phyloP scores from a whole-genome alignment of 768 basidiomycete genomes.

The Mycena rebaudengoi region DNA sequence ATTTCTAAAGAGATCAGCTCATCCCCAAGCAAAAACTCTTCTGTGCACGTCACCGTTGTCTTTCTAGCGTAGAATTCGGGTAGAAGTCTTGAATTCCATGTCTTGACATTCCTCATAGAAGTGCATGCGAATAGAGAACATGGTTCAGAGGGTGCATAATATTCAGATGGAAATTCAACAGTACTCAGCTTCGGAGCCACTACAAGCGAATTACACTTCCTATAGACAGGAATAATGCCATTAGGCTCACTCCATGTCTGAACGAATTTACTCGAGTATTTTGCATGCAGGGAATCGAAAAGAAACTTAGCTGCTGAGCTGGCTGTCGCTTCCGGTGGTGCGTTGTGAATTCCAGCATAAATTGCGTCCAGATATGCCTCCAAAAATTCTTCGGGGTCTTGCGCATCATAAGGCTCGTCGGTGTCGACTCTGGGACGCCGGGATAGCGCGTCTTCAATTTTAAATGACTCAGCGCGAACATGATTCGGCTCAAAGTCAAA shows the following conservation, averaged over 20 bases:
- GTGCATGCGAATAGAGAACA: neutral
- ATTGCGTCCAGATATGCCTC: conserved; percentile 29
- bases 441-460: conserved; percentile 43
- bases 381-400: conserved; percentile 38
- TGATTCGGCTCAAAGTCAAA: conserved; percentile 48
- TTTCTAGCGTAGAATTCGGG: neutral
- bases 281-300: neutral
- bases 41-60: neutral
- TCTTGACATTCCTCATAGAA: neutral
- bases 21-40: neutral
- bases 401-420: conserved; percentile 22
- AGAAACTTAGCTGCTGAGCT: neutral
- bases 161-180: neutral
- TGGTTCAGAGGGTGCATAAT: neutral
- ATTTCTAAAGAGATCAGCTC: neutral
- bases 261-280: neutral
- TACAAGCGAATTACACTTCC: neutral
- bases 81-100: neutral
- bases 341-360: neutral
- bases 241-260: neutral
- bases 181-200: neutral
- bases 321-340: neutral
- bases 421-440: conserved; percentile 11
- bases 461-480: conserved; percentile 36
- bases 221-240: neutral